Percentiles rank a stretch among this genome's conserved stretches.
These are phyloP conservation scores for Tulasnella sp. DNA, from an alignment of 768 basidiomycete genomes.

Conservation along the genomic window DNA sequence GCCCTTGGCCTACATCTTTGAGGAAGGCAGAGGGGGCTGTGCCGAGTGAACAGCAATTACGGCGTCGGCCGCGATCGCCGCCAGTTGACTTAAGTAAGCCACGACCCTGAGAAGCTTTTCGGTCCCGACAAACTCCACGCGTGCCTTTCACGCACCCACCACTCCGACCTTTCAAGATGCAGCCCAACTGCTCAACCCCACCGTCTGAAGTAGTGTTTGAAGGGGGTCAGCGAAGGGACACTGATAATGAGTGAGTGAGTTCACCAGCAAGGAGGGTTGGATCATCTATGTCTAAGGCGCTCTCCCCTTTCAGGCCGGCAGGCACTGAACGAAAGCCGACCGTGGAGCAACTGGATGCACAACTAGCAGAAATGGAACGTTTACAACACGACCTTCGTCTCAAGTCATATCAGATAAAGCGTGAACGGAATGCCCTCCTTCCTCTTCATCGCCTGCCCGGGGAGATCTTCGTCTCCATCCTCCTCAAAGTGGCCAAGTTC, in stretches of 20 bases:
- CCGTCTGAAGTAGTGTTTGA: background rate
- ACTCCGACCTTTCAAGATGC: no score
- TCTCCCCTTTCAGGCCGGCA: background rate
- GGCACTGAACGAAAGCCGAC: background rate
- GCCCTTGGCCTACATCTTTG: no score
- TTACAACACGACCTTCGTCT: background rate
- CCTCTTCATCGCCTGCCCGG: background rate
- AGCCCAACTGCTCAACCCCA: no score
- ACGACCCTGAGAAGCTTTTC: no score
- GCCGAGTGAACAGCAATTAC: no score
- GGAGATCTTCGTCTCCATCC: constrained; percentile 4
- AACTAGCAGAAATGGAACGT: background rate
- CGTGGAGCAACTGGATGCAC: background rate
- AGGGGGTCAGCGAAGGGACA: background rate
- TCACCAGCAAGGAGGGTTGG: background rate
- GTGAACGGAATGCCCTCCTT: constrained; percentile 5
- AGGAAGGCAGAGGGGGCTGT: no score
- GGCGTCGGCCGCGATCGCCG: no score
- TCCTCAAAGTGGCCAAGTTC: background rate
- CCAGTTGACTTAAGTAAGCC: no score
- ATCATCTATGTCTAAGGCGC: background rate
- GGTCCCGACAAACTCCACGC: no score
- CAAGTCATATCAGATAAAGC: background rate
- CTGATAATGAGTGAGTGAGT: background rate
- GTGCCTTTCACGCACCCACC: no score